A percentile compares a stretch with the other conserved stretches of the same genome.
phyloP scores from a whole-genome alignment of 148 eudicot species.

The Spergularia bocconei region DNA sequence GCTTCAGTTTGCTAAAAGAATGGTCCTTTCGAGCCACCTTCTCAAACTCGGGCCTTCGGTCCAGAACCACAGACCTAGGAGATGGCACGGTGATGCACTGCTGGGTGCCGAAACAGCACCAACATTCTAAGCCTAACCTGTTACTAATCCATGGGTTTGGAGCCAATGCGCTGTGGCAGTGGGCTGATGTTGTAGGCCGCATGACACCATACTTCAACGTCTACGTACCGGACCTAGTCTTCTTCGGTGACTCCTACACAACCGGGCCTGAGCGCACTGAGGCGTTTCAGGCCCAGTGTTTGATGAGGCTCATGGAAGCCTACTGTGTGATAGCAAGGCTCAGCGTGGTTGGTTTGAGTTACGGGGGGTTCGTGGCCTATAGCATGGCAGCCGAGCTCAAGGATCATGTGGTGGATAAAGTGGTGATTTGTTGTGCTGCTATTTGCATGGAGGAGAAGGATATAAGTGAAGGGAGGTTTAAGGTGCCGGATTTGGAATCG shows the following conservation, averaged over 20 bases:
- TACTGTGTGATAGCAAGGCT: slow-evolving; percentile 30
- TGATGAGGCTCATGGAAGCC: slow-evolving; percentile 55
- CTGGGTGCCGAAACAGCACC: slow-evolving; percentile 66
- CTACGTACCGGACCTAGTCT: slow-evolving; percentile 78
- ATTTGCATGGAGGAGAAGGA: slow-evolving; percentile 78
- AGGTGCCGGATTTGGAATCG: slow-evolving; percentile 54
- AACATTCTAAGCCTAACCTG: slow-evolving; percentile 45
- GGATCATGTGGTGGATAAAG: slow-evolving; percentile 56
- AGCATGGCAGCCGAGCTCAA: slow-evolving; percentile 52
- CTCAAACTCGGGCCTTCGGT: slow-evolving; percentile 55
- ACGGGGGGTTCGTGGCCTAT: slow-evolving; percentile 88
- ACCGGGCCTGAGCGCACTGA: slow-evolving; percentile 65
- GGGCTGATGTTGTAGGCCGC: slow-evolving; percentile 33
- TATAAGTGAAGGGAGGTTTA: slow-evolving; percentile 55
- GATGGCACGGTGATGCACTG: slow-evolving; percentile 78
- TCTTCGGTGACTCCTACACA: slow-evolving; percentile 76
- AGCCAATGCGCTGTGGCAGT: slow-evolving; percentile 80
- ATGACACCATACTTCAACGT: slow-evolving; percentile 61
- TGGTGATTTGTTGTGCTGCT: slow-evolving; percentile 70
- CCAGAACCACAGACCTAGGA: slow-evolving; percentile 50
- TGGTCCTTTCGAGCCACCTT: slow-evolving; percentile 43
- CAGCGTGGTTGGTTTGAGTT: slow-evolving; percentile 72
- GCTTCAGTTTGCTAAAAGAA: slow-evolving; percentile 46
- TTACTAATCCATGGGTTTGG: slow-evolving; percentile 84
- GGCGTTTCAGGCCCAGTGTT: slow-evolving; percentile 71